Conservation (phyloP, 2,329 filamentous ascomycete genomes). For the Fusarium oligoseptatum region DNA sequence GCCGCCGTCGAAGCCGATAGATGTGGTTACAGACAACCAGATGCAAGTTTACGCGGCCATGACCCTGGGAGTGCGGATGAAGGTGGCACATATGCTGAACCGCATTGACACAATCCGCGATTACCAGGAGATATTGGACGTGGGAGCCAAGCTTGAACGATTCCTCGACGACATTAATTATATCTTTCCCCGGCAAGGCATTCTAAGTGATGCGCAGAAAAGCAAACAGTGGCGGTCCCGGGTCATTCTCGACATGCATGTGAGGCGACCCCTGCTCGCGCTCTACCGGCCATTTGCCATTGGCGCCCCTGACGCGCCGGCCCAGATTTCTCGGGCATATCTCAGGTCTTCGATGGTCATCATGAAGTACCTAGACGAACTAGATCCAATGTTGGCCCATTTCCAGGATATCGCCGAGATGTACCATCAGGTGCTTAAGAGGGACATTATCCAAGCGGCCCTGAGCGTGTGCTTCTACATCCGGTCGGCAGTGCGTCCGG, state of each 20-base stretch:
- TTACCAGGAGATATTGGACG: conserved; percentile 65
- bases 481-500: conserved; percentile 50
- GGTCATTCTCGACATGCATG: conserved; percentile 67
- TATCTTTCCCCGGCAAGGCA: conserved; percentile 62
- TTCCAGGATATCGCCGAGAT: conserved; percentile 64
- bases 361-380: conserved; percentile 67
- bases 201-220: conserved; percentile 58
- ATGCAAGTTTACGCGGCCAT: conserved; percentile 67
- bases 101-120: conserved; percentile 66
- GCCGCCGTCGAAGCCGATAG: conserved; percentile 63
- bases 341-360: conserved; percentile 68
- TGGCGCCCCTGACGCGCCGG: conserved; percentile 63
- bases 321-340: conserved; percentile 66
- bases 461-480: conserved; percentile 70
- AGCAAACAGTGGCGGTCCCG: conserved; percentile 66
- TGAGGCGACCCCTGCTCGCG: conserved; percentile 64
- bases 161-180: conserved; percentile 68
- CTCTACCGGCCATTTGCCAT: conserved; percentile 69
- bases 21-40: conserved; percentile 66
- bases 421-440: conserved; percentile 66
- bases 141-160: conserved; percentile 66
- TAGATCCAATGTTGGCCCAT: conserved; percentile 61
- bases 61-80: conserved; percentile 63
- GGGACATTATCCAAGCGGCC: conserved; percentile 68
- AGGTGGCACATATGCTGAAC: conserved; percentile 64